These are phyloP conservation scores for Ophiobolus disseminans DNA, from an alignment of 2,329 filamentous ascomycete genomes.

Conservation along the genomic window DNA sequence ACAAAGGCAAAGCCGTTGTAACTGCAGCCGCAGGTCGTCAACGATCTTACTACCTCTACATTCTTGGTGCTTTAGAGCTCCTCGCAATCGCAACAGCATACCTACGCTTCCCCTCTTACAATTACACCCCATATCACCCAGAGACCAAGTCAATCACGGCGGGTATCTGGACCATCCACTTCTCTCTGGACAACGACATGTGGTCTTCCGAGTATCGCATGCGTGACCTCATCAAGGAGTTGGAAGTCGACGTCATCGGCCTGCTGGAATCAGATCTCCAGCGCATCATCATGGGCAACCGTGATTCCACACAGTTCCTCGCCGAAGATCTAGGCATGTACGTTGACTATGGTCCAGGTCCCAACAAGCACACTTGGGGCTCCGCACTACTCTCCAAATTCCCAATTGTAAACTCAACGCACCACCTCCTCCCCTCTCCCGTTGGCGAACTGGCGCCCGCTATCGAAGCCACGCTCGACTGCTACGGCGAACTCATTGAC, in stretches of 20 bases:
- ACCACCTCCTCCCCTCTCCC: constrained; percentile 91
- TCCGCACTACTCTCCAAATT: constrained; percentile 93
- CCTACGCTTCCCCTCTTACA: constrained; percentile 87
- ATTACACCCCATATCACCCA: constrained; percentile 88
- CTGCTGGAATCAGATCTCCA: constrained; percentile 91
- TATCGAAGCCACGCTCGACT: constrained; percentile 94
- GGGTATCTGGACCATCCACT: constrained; percentile 99
- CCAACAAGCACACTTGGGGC: constrained; percentile 99
- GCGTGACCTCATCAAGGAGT: constrained; percentile 86
- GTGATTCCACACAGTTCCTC: constrained; percentile 92
- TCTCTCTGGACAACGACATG: constrained; percentile 98
- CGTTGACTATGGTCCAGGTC: constrained; percentile 93
- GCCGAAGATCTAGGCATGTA: constrained; percentile 99
- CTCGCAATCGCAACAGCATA: constrained; percentile 82
- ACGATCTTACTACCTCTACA: constrained; percentile 72
- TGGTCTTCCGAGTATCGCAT: constrained; percentile 96
- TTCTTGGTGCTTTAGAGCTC: constrained; percentile 78
- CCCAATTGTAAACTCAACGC: constrained; percentile 94
- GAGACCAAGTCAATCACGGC: constrained; percentile 88
- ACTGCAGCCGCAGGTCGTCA: constrained; percentile 59
- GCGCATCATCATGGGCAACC: constrained; percentile 99
- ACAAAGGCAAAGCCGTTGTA: constrained; percentile 54
- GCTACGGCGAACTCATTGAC: constrained; percentile 88
- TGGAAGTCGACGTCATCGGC: constrained; percentile 98
- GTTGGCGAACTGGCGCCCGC: constrained; percentile 94